Conservation (phyloP, 495 filamentous ascomycete genomes). For the Neurospora sp. region DNA sequence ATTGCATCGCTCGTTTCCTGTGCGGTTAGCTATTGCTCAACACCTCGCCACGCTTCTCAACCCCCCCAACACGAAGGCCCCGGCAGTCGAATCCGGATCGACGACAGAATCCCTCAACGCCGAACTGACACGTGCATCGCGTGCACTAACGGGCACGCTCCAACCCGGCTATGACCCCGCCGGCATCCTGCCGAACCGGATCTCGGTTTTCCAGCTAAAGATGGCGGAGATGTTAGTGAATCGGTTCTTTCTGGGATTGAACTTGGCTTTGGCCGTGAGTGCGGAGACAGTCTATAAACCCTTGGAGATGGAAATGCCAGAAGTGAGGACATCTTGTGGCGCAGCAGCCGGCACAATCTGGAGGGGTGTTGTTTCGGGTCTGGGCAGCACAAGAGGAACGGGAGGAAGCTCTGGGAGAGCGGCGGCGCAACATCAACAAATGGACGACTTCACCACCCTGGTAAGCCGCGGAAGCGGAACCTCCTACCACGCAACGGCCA, state of each 20-base stretch:
- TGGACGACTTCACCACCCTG: constrained; percentile 33
- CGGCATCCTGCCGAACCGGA: constrained; percentile 20
- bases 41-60: constrained; percentile 25
- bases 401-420: neutral
- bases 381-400: neutral
- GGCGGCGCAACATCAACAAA: constrained; percentile 2
- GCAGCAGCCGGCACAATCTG: neutral
- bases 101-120: neutral
- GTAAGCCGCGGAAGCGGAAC: constrained; percentile 36
- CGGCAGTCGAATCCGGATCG: constrained; percentile 18
- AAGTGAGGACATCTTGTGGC: neutral
- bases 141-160: constrained; percentile 19
- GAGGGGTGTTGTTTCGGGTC: neutral
- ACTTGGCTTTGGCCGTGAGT: constrained; percentile 4
- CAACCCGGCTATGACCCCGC: constrained; percentile 25
- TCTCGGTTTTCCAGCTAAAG: constrained; percentile 27
- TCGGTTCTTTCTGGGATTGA: constrained; percentile 47
- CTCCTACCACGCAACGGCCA: constrained; percentile 31
- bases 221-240: constrained; percentile 31
- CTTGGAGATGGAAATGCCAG: neutral
- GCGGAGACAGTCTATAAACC: neutral
- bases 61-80: constrained; percentile 23
- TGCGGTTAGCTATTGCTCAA: constrained; percentile 25
- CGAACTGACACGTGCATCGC: constrained; percentile 25
- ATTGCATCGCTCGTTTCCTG: constrained; percentile 25